These are phyloP conservation scores for Fusarium sp. DNA, from an alignment of 2,329 filamentous ascomycete species.

Conservation along the genomic window DNA sequence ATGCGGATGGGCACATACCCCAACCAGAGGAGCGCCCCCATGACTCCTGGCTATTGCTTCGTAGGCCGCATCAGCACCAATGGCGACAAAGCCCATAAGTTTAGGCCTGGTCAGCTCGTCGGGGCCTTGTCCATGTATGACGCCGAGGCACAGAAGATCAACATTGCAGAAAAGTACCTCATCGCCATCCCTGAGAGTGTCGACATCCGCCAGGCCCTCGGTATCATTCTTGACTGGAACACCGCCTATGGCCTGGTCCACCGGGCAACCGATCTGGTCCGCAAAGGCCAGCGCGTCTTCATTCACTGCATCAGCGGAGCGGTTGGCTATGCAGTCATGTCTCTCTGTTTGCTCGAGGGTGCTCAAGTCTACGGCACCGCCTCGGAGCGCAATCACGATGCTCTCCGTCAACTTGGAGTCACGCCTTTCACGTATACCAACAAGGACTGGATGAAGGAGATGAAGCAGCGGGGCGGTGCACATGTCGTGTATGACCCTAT, in stretches of 20 bases:
- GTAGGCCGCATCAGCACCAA: slow-evolving; percentile 53
- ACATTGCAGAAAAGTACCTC: slow-evolving; percentile 57
- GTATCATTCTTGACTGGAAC: slow-evolving; percentile 57
- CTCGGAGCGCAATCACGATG: slow-evolving; percentile 55
- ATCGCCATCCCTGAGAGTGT: slow-evolving; percentile 53
- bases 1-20: slow-evolving; percentile 61
- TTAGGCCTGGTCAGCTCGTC: slow-evolving; percentile 49
- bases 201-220: slow-evolving; percentile 53
- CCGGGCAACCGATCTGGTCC: slow-evolving; percentile 50
- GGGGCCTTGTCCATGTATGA: slow-evolving; percentile 52
- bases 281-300: slow-evolving; percentile 57
- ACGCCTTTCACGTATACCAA: slow-evolving; percentile 58
- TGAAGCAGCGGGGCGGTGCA: slow-evolving; percentile 57
- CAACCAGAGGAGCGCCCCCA: slow-evolving; percentile 54
- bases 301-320: slow-evolving; percentile 61
- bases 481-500: slow-evolving; percentile 60
- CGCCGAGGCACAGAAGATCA: slow-evolving; percentile 56
- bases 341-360: slow-evolving; percentile 53
- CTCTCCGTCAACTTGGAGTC: slow-evolving; percentile 51
- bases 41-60: slow-evolving; percentile 60
- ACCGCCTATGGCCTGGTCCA: slow-evolving; percentile 53
- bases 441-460: slow-evolving; percentile 58
- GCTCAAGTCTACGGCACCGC: slow-evolving; percentile 61
- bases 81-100: slow-evolving; percentile 48
- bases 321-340: slow-evolving; percentile 56